These are phyloP conservation scores for Lactarius tabidus DNA, from an alignment of 768 basidiomycete species.

Conservation along the genomic window DNA sequence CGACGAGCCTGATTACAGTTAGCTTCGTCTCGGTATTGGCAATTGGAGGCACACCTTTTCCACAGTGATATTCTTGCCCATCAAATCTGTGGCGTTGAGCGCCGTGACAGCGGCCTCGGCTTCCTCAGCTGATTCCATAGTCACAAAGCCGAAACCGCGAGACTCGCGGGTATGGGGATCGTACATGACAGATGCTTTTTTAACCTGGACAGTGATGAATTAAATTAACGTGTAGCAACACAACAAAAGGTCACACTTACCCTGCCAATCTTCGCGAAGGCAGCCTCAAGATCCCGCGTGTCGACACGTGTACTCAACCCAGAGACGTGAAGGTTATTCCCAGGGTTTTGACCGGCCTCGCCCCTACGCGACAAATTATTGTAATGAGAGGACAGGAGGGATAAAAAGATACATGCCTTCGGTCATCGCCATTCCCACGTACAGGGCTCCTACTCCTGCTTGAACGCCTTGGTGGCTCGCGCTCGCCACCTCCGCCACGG, in stretches of 20 bases:
- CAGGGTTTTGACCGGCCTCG: conserved; percentile 47
- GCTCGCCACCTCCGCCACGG: conserved; percentile 45
- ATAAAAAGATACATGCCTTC: conserved; percentile 44
- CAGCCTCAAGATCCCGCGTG: conserved; percentile 81
- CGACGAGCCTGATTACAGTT: conserved; percentile 63
- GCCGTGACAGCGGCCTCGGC: conserved; percentile 88
- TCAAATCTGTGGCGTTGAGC: conserved; percentile 76
- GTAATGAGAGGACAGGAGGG: neutral
- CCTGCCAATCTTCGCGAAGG: conserved; percentile 84
- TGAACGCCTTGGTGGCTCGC: conserved; percentile 56
- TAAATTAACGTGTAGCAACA: conserved; percentile 1
- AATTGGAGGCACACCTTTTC: conserved; percentile 59
- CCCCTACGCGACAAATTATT: conserved; percentile 20
- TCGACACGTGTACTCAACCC: conserved; percentile 60
- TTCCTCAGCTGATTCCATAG: conserved; percentile 78
- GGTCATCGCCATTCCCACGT: conserved; percentile 41
- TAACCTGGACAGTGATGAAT: conserved; percentile 42
- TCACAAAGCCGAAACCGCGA: conserved; percentile 87
- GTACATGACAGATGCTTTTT: conserved; percentile 60
- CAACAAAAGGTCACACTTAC: conserved; percentile 40
- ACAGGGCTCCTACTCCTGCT: conserved; percentile 80
- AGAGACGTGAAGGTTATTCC: conserved; percentile 65
- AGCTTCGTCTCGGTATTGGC: neutral
- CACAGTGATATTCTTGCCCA: conserved; percentile 86
- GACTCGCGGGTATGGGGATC: conserved; percentile 68